Percentiles rank a stretch among this genome's conserved stretches.
Conservation (phyloP, 352 stramenopile species). For the Lagenidium giganteum region DNA sequence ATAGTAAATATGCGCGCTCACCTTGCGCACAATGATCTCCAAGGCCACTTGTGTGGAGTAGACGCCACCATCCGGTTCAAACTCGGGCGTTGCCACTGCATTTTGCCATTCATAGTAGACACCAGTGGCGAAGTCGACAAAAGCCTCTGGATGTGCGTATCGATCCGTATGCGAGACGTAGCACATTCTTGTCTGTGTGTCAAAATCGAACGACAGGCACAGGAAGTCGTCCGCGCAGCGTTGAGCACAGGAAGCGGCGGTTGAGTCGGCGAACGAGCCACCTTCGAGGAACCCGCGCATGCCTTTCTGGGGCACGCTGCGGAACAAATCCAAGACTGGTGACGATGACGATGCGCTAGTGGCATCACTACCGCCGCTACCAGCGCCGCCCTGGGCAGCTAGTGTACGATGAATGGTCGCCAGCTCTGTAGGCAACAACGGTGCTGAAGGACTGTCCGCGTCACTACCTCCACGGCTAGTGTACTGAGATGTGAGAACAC, state of each 20-base stretch:
- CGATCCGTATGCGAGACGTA: conserved; percentile 74
- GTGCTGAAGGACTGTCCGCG: too few species aligned
- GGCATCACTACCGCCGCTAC: too few species aligned
- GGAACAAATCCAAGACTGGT: too few species aligned
- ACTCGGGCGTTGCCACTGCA: conserved; percentile 27
- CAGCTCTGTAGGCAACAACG: too few species aligned
- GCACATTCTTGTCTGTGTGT: conserved; percentile 44
- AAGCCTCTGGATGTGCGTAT: conserved; percentile 56
- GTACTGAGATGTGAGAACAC: too few species aligned
- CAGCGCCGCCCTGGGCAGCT: too few species aligned
- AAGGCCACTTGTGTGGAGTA: conserved; percentile 54
- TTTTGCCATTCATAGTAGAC: conserved; percentile 81
- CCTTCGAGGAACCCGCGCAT: conserved; percentile 59
- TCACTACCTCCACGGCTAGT: too few species aligned
- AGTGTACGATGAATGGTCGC: too few species aligned
- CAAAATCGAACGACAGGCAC: conserved; percentile 75
- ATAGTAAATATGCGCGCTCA: conserved; percentile 60
- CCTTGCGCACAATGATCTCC: conserved; percentile 45
- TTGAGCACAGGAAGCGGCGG: conserved; percentile 28
- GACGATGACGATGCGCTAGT: too few species aligned
- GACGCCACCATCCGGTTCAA: conserved; percentile 52
- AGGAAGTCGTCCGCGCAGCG: conserved; percentile 36
- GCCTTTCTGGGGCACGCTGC: conserved; percentile 31
- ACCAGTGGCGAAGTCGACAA: conserved; percentile 57
- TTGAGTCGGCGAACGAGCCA: conserved; percentile 31